These are phyloP conservation scores for Hypoxylon fuscum DNA, from an alignment of 495 filamentous ascomycete genomes.

Conservation along the genomic window DNA sequence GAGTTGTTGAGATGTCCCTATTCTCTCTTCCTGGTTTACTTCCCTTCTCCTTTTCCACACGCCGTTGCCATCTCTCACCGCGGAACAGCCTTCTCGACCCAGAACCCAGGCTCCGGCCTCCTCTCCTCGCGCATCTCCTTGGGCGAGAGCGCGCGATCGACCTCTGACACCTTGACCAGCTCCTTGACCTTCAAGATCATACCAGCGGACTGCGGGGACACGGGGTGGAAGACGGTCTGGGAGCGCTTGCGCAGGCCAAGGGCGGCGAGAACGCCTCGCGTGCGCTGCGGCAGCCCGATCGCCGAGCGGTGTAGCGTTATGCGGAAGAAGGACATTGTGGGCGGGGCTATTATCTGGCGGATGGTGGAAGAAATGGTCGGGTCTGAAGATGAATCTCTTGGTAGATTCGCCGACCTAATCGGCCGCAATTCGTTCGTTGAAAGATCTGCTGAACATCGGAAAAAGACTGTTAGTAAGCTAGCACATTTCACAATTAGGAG, in stretches of 20 bases:
- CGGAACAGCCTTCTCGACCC: conserved; percentile 72
- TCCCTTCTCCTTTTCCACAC: no score
- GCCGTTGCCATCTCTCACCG: no score
- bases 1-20: background rate
- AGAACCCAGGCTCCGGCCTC: conserved; percentile 85
- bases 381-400: background rate
- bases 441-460: no score
- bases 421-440: no score
- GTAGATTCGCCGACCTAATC: no score
- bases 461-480: no score
- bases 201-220: conserved; percentile 83
- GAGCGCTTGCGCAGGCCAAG: conserved; percentile 89
- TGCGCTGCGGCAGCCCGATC: conserved; percentile 88
- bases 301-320: conserved; percentile 92
- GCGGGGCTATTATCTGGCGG: background rate
- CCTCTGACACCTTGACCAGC: conserved; percentile 85
- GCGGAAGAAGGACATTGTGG: conserved; percentile 85
- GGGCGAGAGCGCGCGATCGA: conserved; percentile 73
- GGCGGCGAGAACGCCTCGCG: conserved; percentile 83
- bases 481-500: no score
- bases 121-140: conserved; percentile 77
- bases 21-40: background rate
- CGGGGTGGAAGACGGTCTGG: conserved; percentile 91
- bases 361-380: background rate
- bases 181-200: conserved; percentile 99